A percentile compares a stretch with the other conserved stretches of the same genome.
phyloP scores from a whole-genome alignment of 176 grass and related monocot genomes.

The Triticum dicoccoides region DNA sequence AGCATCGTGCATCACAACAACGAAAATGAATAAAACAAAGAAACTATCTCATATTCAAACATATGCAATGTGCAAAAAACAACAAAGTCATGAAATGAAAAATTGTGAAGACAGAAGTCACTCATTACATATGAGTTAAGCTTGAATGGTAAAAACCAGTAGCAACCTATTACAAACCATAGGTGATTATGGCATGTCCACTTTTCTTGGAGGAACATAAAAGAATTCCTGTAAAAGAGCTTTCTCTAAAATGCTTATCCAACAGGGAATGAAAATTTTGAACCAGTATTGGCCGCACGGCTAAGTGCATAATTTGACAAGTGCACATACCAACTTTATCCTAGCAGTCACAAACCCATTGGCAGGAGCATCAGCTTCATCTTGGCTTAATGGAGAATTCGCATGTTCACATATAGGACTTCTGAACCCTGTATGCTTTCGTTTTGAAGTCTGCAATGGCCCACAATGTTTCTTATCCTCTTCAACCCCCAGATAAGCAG shows the following conservation, averaged over 20 bases:
- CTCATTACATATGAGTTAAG: neutral
- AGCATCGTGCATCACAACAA: neutral
- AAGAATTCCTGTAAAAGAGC: neutral
- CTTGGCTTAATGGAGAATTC: slow-evolving; percentile 77
- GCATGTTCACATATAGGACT: slow-evolving; percentile 78
- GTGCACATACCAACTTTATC: slow-evolving; percentile 74
- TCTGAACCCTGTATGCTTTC: slow-evolving; percentile 71
- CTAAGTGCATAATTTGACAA: neutral
- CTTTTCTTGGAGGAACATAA: neutral
- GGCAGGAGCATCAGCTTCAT: slow-evolving; percentile 55
- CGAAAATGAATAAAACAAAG: neutral
- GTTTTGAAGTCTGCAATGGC: slow-evolving; percentile 48
- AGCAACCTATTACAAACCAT: neutral
- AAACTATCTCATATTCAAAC: neutral
- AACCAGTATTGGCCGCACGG: neutral
- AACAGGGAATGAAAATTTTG: neutral
- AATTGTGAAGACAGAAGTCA: neutral
- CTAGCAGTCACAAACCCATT: slow-evolving; percentile 75
- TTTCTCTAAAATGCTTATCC: slow-evolving; percentile 17
- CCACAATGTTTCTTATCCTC: slow-evolving; percentile 49
- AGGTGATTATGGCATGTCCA: neutral
- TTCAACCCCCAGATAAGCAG: slow-evolving; percentile 42
- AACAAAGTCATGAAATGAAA: neutral
- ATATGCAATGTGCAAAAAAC: neutral
- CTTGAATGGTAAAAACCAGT: neutral